A percentile compares a stretch with the other conserved stretches of the same genome.
phyloP scores from a whole-genome alignment of 768 basidiomycete species.

The Mycena venus region DNA sequence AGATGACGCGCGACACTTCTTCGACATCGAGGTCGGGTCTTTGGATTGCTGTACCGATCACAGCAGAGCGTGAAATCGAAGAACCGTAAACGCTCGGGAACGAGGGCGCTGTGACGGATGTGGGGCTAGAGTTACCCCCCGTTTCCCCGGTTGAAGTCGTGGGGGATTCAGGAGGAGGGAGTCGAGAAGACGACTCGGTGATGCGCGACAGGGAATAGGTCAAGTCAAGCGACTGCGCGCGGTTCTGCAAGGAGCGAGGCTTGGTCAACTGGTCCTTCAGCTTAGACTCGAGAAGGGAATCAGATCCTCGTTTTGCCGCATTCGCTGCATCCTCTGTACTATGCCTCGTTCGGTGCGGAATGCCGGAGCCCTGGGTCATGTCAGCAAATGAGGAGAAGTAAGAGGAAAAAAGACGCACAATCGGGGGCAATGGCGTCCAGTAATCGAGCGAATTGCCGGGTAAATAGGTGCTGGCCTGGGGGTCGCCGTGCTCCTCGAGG shows the following conservation, averaged over 20 bases:
- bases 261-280: slow-evolving; percentile 82
- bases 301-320: slow-evolving; percentile 84
- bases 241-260: slow-evolving; percentile 86
- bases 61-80: slow-evolving; percentile 61
- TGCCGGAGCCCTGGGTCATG: slow-evolving; percentile 69
- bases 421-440: slow-evolving; percentile 83
- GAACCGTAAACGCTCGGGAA: slow-evolving; percentile 91
- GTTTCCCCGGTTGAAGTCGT: slow-evolving; percentile 84
- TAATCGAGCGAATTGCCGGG: slow-evolving; percentile 62
- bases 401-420: slow-evolving; percentile 60
- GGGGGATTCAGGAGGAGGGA: slow-evolving; percentile 83
- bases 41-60: slow-evolving; percentile 60
- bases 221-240: slow-evolving; percentile 91
- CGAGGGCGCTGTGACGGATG: slow-evolving; percentile 80
- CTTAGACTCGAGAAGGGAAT: slow-evolving; percentile 88
- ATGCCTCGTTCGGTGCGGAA: slow-evolving; percentile 76
- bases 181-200: slow-evolving; percentile 71
- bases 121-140: slow-evolving; percentile 84
- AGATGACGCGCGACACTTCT: slow-evolving; percentile 83
- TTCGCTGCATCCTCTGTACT: too few relatives aligned
- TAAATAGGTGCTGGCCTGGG: slow-evolving; percentile 64
- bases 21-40: slow-evolving; percentile 68
- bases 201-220: slow-evolving; percentile 88
- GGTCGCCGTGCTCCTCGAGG: slow-evolving; percentile 79
- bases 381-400: slow-evolving; percentile 36